Conservation (phyloP, 1,139 yeast species). For the Sugiyamaella neomexicana region DNA sequence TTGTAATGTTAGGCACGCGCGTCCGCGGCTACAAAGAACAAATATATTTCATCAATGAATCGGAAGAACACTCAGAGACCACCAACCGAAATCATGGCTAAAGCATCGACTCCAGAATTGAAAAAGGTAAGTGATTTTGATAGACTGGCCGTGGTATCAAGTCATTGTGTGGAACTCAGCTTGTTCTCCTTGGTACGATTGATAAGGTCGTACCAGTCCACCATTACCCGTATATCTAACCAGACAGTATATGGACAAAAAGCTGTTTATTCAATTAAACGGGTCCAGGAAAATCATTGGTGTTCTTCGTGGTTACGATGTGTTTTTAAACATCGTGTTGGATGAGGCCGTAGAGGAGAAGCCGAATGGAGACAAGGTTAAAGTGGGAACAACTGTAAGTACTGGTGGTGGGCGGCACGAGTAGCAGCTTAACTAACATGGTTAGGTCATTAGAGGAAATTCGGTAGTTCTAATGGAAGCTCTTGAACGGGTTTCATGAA, state of each 20-base stretch:
- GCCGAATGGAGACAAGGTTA: slow-evolving; percentile 50
- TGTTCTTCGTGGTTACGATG: slow-evolving; percentile 74
- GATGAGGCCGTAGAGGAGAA: slow-evolving; percentile 71
- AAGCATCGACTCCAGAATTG: slow-evolving; percentile 61
- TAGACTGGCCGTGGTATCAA: too few species aligned
- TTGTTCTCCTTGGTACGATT: too few species aligned
- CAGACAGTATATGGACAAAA: slow-evolving; percentile 66
- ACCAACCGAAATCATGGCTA: slow-evolving; percentile 31
- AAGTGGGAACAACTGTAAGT: slow-evolving; percentile 57
- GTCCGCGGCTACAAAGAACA: too few species aligned
- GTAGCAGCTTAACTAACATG: slow-evolving; percentile 1
- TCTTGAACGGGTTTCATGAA: slow-evolving; percentile 32
- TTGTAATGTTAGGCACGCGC: too few species aligned
- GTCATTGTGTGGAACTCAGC: too few species aligned
- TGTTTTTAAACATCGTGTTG: slow-evolving; percentile 69
- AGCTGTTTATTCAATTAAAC: slow-evolving; percentile 66
- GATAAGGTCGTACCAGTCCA: too few species aligned
- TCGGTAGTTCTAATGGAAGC: slow-evolving; percentile 47
- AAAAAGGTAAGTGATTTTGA: slow-evolving; percentile 46
- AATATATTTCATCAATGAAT: too few species aligned
- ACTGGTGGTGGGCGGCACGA: too few species aligned
- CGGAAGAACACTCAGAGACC: neutral
- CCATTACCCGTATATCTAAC: too few species aligned
- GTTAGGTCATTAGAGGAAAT: slow-evolving; percentile 45
- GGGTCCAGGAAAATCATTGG: slow-evolving; percentile 76